These are phyloP conservation scores for Leptosphaerulina australis DNA, from an alignment of 2,329 filamentous ascomycete species.

Conservation along the genomic window DNA sequence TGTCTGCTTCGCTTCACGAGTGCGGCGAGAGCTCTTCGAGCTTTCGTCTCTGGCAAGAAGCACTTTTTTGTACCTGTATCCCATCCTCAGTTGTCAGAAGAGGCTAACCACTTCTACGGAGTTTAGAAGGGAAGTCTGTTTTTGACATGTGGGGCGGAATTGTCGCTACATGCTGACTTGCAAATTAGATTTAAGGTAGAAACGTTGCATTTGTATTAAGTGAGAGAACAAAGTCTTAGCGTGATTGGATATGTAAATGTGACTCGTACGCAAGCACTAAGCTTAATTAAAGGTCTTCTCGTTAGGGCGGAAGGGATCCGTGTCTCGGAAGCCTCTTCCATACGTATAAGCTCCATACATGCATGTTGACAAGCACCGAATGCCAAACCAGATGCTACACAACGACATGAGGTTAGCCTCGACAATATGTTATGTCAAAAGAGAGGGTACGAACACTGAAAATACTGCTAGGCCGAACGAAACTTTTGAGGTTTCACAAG, in stretches of 20 bases:
- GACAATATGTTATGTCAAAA: not conserved
- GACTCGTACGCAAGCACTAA: no score
- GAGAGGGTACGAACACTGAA: constrained; percentile 3
- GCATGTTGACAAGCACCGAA: constrained; percentile 19
- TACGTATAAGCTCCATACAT: constrained; percentile 23
- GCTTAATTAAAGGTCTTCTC: not conserved
- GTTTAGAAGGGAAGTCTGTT: no score
- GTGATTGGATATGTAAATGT: not conserved
- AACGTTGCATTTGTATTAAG: not conserved
- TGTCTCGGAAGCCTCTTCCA: not conserved
- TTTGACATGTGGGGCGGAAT: no score
- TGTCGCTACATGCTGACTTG: no score
- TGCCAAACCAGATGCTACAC: constrained; percentile 18
- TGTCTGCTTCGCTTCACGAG: no score
- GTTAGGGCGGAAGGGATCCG: not conserved
- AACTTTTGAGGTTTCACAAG: constrained; percentile 12
- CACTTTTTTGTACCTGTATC: no score
- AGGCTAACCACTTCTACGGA: no score
- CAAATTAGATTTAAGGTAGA: no score
- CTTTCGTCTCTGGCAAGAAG: no score
- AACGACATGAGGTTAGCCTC: not conserved
- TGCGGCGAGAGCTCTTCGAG: no score
- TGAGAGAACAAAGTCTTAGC: not conserved
- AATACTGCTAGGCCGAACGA: constrained; percentile 18
- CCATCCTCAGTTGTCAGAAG: no score